Evolutionary conservation across 805 yeast species (phyloP), one percentile per base, ranked within the genome.

Genomic region (Clavispora santaluciae): DNA sequence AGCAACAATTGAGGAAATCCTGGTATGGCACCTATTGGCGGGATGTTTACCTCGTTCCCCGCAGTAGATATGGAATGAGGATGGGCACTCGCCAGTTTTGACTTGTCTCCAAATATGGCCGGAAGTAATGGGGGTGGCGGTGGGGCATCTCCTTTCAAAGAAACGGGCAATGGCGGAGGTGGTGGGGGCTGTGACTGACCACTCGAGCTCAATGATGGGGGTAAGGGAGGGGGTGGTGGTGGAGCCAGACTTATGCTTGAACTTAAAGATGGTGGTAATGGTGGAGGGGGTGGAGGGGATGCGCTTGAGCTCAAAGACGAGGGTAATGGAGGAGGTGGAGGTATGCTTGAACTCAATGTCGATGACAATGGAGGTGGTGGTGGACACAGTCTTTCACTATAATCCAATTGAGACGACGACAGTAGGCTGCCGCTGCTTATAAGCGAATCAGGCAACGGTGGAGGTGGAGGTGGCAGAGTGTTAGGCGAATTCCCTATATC

Each of bases 161-260:
- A 22, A 31, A 29, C n/a, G n/a, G n/a, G n/a, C n/a, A n/a, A 22
- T 12, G 37, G 35, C 23, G 33, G 29, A 13, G 39, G 30, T 15
- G 38, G 38, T 4, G 38, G 29, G 2, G 38, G 30, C 1, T 30
- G 30, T 9, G 29, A 22, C 9, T 12, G 13, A 6, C 16, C 21
- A 7, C 22, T 23, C 9, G 20, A 18, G 11, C 28, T 16, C 4
- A 34, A 6, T 10, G 22, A 23, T 11, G 36, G 20, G 15, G 28
- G 36, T 10, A 34, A 34, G 7, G 38, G 38, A 15, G 42, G 39
- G 23, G 44, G 43, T 35, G 46, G 33, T 3, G 42, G 43, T n/a
- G 40, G 24, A 10, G 24, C 5, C 7, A 20, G 16, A 20, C 9
- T 24, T 15, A 10, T 17, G 12, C 3, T 18, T 13, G 6, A 11